These are phyloP conservation scores for Syzygium grande DNA, from an alignment of 345 rosid species.

Conservation along the genomic window DNA sequence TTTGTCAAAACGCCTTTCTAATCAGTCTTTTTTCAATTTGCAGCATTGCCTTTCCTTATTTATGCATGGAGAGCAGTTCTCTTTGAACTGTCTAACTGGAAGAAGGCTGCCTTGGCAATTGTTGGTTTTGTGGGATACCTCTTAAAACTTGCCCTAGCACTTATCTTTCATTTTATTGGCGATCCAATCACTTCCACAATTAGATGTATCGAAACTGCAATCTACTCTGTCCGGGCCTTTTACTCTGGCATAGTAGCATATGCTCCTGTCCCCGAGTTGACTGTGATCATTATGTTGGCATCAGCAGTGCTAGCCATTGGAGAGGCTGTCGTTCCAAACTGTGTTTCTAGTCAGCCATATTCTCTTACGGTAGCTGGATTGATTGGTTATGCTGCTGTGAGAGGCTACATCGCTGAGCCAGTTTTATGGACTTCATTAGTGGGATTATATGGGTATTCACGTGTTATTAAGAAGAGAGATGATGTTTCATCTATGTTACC, in stretches of 20 bases:
- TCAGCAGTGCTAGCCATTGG: slow-evolving; percentile 71
- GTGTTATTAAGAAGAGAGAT: slow-evolving; percentile 59
- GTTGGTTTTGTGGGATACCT: slow-evolving; percentile 49
- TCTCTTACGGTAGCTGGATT: slow-evolving; percentile 59
- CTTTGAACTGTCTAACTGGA: slow-evolving; percentile 75
- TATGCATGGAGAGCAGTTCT: slow-evolving; percentile 87
- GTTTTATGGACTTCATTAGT: slow-evolving; percentile 73
- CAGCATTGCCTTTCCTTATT: slow-evolving; percentile 66
- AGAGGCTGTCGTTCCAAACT: slow-evolving; percentile 64
- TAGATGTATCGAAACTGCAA: slow-evolving; percentile 40
- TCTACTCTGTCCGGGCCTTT: slow-evolving; percentile 48
- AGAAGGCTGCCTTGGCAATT: slow-evolving; percentile 28
- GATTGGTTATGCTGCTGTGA: slow-evolving; percentile 69
- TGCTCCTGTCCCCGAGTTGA: slow-evolving; percentile 64
- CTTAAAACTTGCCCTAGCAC: slow-evolving; percentile 53
- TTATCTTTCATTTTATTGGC: slow-evolving; percentile 64
- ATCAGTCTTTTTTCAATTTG: slow-evolving; percentile 8
- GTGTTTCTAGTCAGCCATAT: slow-evolving; percentile 52
- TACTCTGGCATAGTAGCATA: slow-evolving; percentile 65
- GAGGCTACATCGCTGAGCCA: slow-evolving; percentile 65
- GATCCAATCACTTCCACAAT: slow-evolving; percentile 62
- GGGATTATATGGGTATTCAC: slow-evolving; percentile 52
- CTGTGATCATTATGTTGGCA: slow-evolving; percentile 50
- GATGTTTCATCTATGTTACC: slow-evolving; percentile 75
- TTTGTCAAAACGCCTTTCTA: not conserved